These are phyloP conservation scores for Ilyonectria mors-panacis DNA, from an alignment of 2,329 filamentous ascomycete species.

Conservation along the genomic window DNA sequence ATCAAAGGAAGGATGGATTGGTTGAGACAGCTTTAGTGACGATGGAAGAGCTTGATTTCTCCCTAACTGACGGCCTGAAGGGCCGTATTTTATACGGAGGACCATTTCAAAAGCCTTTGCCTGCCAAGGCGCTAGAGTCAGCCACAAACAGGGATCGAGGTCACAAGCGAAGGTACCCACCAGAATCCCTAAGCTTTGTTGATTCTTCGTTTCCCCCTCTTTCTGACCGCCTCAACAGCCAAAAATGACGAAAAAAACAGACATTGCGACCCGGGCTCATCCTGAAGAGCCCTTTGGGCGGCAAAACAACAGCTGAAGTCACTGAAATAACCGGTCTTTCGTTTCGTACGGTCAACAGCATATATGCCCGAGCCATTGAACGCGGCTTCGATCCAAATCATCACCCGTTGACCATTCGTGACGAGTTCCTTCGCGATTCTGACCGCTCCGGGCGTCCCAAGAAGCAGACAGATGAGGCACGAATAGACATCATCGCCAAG, in stretches of 20 bases:
- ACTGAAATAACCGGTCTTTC: constrained; percentile 8
- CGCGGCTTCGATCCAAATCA: constrained; percentile 22
- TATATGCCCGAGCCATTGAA: constrained; percentile 20
- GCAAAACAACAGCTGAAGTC: constrained; percentile 7
- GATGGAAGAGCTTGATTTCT: too few species aligned
- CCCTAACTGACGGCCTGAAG: too few species aligned
- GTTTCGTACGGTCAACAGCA: constrained; percentile 11
- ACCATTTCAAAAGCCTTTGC: background rate
- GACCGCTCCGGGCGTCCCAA: background rate
- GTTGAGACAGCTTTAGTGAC: too few species aligned
- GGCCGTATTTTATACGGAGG: too few species aligned
- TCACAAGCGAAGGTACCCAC: background rate
- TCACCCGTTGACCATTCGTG: background rate
- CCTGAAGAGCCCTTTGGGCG: background rate
- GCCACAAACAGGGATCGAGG: background rate
- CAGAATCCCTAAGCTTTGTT: background rate
- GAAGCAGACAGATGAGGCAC: background rate
- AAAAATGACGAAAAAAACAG: background rate
- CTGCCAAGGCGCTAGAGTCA: background rate
- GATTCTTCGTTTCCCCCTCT: too few species aligned
- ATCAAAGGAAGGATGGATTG: too few species aligned
- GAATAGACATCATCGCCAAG: background rate
- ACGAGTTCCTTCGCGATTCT: constrained; percentile 20
- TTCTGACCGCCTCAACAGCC: too few species aligned
- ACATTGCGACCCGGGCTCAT: constrained; percentile 19